Evolutionary conservation across 1,139 yeast species (phyloP).

Genomic region (Taphrina communis): DNA sequence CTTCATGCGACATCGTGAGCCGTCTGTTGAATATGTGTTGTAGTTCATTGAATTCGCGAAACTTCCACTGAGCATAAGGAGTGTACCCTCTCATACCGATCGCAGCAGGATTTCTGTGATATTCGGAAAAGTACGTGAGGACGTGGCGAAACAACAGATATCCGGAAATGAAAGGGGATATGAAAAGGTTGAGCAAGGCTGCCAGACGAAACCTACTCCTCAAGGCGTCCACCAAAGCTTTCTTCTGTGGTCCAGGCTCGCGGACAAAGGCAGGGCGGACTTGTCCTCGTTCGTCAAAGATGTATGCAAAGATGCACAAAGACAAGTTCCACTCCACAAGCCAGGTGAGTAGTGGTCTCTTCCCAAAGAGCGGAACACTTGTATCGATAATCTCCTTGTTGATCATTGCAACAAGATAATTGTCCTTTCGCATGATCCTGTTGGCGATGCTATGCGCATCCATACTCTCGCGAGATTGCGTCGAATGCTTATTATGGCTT

Average conservation of each 20-base stretch:
- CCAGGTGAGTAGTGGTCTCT: slow-evolving; percentile 60
- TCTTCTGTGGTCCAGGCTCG: slow-evolving; percentile 64
- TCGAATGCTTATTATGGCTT: slow-evolving; percentile 53
- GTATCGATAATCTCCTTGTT: slow-evolving; percentile 77
- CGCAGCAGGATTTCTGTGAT: slow-evolving; percentile 83
- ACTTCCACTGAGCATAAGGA: slow-evolving; percentile 92
- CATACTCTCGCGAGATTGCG: slow-evolving; percentile 68
- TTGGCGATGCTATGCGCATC: slow-evolving; percentile 96
- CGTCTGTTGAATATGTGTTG: slow-evolving; percentile 85
- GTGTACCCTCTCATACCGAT: slow-evolving; percentile 88
- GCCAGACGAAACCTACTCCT: slow-evolving; percentile 82
- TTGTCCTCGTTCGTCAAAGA: slow-evolving; percentile 84
- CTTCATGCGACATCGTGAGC: slow-evolving; percentile 72
- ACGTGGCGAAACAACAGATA: slow-evolving; percentile 84
- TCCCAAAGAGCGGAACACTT: slow-evolving; percentile 59
- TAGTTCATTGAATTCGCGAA: slow-evolving; percentile 90
- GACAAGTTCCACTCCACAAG: slow-evolving; percentile 94
- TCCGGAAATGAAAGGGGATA: slow-evolving; percentile 84
- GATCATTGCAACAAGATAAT: slow-evolving; percentile 85
- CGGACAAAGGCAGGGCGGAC: slow-evolving; percentile 74
- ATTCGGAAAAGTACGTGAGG: slow-evolving; percentile 89
- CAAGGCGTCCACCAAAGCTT: slow-evolving; percentile 66
- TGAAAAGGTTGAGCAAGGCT: slow-evolving; percentile 76
- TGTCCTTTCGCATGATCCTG: slow-evolving; percentile 92
- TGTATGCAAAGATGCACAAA: slow-evolving; percentile 82